phyloP scores from a whole-genome alignment of 352 stramenopile genomes.

The Globisporangium sylvaticum region DNA sequence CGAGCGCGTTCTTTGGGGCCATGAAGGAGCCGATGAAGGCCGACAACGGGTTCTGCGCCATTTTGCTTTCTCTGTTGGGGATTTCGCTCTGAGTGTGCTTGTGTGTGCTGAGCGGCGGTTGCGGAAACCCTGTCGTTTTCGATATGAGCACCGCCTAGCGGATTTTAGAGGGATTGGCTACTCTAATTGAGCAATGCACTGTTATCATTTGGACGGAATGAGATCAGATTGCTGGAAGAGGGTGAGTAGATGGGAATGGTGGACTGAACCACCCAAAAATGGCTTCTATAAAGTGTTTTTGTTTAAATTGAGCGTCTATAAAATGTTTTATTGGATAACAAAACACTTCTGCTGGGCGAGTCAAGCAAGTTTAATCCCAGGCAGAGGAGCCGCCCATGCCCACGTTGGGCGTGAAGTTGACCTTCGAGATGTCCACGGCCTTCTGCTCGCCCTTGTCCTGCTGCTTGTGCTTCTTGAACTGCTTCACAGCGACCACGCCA shows the following conservation, averaged over 20 bases:
- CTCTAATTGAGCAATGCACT: slow-evolving; percentile 1
- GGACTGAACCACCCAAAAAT: slow-evolving; percentile 9
- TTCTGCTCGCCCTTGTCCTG: slow-evolving; percentile 22
- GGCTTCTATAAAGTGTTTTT: background rate
- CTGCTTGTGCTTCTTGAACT: slow-evolving; percentile 72
- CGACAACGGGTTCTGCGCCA: slow-evolving; percentile 64
- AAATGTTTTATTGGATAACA: background rate
- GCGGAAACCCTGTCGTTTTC: background rate
- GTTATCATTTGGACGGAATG: background rate
- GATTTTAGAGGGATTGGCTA: slow-evolving; percentile 1
- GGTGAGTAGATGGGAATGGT: background rate
- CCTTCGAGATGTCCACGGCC: slow-evolving; percentile 48
- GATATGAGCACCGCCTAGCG: slow-evolving; percentile 5
- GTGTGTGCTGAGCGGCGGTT: slow-evolving; percentile 1
- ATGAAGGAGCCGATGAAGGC: slow-evolving; percentile 74
- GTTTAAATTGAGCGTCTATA: background rate
- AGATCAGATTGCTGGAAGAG: background rate
- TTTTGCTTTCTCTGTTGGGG: slow-evolving; percentile 5
- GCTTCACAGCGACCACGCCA: slow-evolving; percentile 70
- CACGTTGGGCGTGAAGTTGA: slow-evolving; percentile 62
- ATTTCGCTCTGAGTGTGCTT: slow-evolving; percentile 11
- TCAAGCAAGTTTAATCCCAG: slow-evolving; percentile 36
- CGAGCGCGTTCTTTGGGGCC: slow-evolving; percentile 39
- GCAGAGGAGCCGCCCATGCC: slow-evolving; percentile 65
- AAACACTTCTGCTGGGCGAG: background rate